Evolutionary conservation across 148 eudicot genomes (phyloP), one percentile per base, ranked within the genome.

Genomic region (Cornus florida): DNA sequence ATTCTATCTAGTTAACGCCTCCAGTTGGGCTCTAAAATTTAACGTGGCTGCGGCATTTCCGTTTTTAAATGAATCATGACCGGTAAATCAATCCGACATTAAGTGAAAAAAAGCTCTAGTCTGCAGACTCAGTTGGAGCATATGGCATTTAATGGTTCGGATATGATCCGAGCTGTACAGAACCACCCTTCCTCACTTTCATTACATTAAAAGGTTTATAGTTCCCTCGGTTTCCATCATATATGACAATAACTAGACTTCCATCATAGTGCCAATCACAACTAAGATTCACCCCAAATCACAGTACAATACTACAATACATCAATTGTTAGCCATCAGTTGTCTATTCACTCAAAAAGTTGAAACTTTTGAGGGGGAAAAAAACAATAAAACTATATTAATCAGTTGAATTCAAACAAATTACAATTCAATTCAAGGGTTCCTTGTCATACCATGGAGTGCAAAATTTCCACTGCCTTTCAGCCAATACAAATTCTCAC

Each of bases 391-490:
- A 72, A 11, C 24, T 5, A 11, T 13, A 70, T 69, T 6, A 33
- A 39, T 70, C 62, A 46, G 22, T 13, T 0, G 19, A 67, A 72
- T 57, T 5, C 2, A 32, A 20, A 14, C 12, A 11, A 73, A 23
- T 66, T 32, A 64, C 9, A 65, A 14, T 5, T 22, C 20, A 67
- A 77, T 31, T 38, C 20, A 80, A 80, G 69, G 23, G 71, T 60
- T 69, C 19, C 8, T 17, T 9, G 23, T 41, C 72, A 56, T 81
- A 90, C 97, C 97, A 76, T 83, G 87, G 31, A 92, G 84, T 33
- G 75, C 84, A 81, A 95, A 95, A 78, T 87, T 89, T 32, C 97
- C 99, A 83, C 97, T 89, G 81, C 99, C 97, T 84, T 89, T 92
- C 83, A 95, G 85, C 97, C 99, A 95, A 76, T 75, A 95, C 86